These are phyloP conservation scores for Boletus insuetus DNA, from an alignment of 768 basidiomycete genomes.

Conservation along the genomic window DNA sequence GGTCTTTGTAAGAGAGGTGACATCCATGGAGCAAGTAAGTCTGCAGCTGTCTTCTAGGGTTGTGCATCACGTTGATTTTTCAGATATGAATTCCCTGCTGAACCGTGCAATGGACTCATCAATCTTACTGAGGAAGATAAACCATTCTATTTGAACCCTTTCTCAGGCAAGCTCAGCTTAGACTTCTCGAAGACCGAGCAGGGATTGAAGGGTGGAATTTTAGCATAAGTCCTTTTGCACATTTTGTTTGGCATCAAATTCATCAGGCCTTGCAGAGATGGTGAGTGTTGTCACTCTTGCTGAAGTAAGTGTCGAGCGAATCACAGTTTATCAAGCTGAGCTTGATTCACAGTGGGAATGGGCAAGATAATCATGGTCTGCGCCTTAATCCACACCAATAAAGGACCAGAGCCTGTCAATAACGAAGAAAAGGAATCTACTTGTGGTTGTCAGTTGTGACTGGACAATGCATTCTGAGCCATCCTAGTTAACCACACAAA, in stretches of 20 bases:
- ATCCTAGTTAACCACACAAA: constrained; percentile 37
- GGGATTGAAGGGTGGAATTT: constrained; percentile 80
- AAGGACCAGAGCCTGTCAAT: too few relatives aligned
- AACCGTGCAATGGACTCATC: constrained; percentile 57
- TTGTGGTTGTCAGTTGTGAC: too few relatives aligned
- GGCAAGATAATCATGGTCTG: constrained; percentile 96
- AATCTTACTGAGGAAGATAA: constrained; percentile 83
- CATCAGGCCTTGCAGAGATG: constrained; percentile 30
- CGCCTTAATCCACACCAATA: too few relatives aligned
- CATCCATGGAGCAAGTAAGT: constrained; percentile 86
- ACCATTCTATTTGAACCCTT: constrained; percentile 86
- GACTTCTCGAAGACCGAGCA: constrained; percentile 79
- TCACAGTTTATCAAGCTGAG: constrained; percentile 1
- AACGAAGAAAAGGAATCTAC: too few relatives aligned
- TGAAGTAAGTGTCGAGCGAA: constrained; percentile 38
- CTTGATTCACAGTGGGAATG: constrained; percentile 72
- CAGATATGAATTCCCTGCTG: constrained; percentile 73
- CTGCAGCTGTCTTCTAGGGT: background rate
- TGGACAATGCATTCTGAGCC: too few relatives aligned
- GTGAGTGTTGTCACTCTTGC: constrained; percentile 18
- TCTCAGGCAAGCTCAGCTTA: constrained; percentile 86
- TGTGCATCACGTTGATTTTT: constrained; percentile 3
- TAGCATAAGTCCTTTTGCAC: constrained; percentile 60
- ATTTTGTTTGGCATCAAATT: constrained; percentile 1
- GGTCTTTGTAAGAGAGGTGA: constrained; percentile 62